Evolutionary conservation across 208 protist species (phyloP).

Genomic region (Jaenimonas drosophilae): DNA sequence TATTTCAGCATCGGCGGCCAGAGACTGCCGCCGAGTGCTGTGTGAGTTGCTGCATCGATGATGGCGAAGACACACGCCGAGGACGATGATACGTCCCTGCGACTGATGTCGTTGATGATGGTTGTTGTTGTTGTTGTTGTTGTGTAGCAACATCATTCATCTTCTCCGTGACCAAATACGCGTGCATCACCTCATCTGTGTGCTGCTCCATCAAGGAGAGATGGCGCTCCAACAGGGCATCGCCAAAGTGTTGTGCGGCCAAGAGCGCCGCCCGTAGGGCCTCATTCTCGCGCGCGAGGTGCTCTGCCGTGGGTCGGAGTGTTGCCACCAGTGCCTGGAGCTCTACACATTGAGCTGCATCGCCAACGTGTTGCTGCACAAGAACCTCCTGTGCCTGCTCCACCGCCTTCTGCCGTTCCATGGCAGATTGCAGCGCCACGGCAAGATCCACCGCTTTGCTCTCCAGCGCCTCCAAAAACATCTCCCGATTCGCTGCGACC

Average conservation of each 20-base stretch:
- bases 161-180: background rate
- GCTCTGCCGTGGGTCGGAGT: background rate
- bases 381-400: background rate
- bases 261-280: constrained; percentile 10
- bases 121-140: no score
- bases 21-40: no score
- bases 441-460: background rate
- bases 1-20: no score
- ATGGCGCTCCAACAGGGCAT: constrained; percentile 15
- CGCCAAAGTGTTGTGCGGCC: constrained; percentile 13
- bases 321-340: background rate
- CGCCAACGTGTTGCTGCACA: background rate
- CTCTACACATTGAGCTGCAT: background rate
- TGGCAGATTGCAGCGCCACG: background rate
- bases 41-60: no score
- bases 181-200: constrained; percentile 11
- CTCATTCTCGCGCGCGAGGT: constrained; percentile 2
- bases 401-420: background rate
- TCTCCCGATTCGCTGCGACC: background rate
- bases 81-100: no score
- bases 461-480: background rate
- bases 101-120: no score
- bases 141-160: background rate
- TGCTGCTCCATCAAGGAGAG: constrained; percentile 14
- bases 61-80: no score